Evolutionary conservation across 2,329 filamentous ascomycete species (phyloP).

Genomic region (Phaeosphaeria sp.): DNA sequence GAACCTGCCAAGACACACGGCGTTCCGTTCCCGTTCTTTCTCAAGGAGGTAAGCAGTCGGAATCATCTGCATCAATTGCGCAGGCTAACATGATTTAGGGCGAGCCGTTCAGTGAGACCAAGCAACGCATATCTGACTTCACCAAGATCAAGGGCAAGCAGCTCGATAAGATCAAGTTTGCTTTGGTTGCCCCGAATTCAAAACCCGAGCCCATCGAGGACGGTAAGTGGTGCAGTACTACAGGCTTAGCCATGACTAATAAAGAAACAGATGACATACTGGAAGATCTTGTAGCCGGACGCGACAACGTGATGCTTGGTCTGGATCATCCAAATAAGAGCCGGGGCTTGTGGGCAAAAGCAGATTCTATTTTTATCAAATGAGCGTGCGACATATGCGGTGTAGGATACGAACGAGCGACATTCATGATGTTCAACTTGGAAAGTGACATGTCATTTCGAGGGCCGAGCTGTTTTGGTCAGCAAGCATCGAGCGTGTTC

Average conservation of each 20-base stretch:
- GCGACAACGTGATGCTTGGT: conserved; percentile 54
- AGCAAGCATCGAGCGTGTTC: conserved; percentile 1
- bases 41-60: conserved; percentile 71
- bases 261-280: conserved; percentile 52
- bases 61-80: background rate
- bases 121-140: conserved; percentile 89
- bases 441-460: conserved; percentile 8
- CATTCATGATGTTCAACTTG: conserved; percentile 8
- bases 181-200: conserved; percentile 74
- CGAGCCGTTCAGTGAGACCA: conserved; percentile 88
- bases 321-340: conserved; percentile 69
- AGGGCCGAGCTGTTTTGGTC: conserved; percentile 11
- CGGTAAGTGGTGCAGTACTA: conserved; percentile 65
- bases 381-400: conserved; percentile 19
- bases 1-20: conserved; percentile 85
- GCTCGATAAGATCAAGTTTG: conserved; percentile 98
- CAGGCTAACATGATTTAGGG: conserved; percentile 59
- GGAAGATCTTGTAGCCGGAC: conserved; percentile 48
- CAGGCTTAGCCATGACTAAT: conserved; percentile 12
- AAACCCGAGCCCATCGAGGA: conserved; percentile 85
- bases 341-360: conserved; percentile 64
- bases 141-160: conserved; percentile 97
- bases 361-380: conserved; percentile 70
- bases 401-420: conserved; percentile 31
- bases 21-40: conserved; percentile 86